A percentile compares a stretch with the other conserved stretches of the same genome.
Conservation (phyloP, 805 yeast species). For the Nakazawaea populi region DNA sequence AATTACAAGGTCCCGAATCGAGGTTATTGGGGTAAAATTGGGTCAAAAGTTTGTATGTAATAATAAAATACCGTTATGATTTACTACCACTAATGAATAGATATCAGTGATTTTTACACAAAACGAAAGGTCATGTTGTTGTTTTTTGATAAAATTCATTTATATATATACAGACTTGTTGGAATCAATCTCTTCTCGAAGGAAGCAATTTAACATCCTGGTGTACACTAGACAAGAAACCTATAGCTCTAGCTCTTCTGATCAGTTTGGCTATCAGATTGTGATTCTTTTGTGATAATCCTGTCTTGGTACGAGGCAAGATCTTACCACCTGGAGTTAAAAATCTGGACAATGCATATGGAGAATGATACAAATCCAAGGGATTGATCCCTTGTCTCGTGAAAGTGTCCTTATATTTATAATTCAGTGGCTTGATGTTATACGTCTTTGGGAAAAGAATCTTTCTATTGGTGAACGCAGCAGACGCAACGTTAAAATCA, state of each 20-base stretch:
- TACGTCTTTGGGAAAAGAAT: constrained; percentile 16
- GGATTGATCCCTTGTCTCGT: constrained; percentile 53
- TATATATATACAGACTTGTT: background rate
- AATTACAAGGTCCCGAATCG: constrained; percentile 30
- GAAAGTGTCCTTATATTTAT: constrained; percentile 16
- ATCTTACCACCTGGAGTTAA: constrained; percentile 72
- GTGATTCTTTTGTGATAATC: constrained; percentile 62
- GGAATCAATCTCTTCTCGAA: constrained; percentile 1
- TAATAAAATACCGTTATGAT: background rate
- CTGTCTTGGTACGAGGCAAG: constrained; percentile 64
- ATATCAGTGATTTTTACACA: too few relatives aligned
- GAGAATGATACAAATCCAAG: constrained; percentile 63
- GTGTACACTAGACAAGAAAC: constrained; percentile 73
- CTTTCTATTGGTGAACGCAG: constrained; percentile 41
- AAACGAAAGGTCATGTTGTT: too few relatives aligned
- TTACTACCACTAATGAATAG: background rate
- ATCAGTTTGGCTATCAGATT: constrained; percentile 69
- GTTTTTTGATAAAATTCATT: too few relatives aligned
- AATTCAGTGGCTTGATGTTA: constrained; percentile 10
- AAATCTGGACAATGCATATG: constrained; percentile 60
- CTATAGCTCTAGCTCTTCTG: constrained; percentile 74
- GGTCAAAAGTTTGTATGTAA: background rate
- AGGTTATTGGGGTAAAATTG: constrained; percentile 12
- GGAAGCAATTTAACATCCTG: constrained; percentile 39
- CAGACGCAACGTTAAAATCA: constrained; percentile 63